phyloP scores from a whole-genome alignment of 768 basidiomycete genomes.

The Coprinopsis sp. region DNA sequence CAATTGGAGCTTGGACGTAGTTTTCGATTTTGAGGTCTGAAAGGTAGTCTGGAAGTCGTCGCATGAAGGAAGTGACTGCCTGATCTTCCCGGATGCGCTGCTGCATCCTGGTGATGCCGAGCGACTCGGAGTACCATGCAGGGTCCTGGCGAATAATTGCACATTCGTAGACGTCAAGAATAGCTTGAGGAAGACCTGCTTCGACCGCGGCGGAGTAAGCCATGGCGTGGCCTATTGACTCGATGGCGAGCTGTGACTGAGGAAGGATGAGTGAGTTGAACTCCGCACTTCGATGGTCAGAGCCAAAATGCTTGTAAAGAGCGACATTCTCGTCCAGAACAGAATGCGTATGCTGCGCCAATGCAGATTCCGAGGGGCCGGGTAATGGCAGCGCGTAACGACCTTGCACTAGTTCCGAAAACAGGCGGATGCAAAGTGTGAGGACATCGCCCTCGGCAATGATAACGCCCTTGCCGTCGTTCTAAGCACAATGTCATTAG shows the following conservation, averaged over 20 bases:
- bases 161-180: conserved; percentile 55
- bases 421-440: conserved; percentile 49
- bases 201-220: conserved; percentile 52
- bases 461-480: conserved; percentile 52
- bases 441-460: conserved; percentile 55
- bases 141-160: conserved; percentile 48
- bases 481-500: conserved; percentile 23
- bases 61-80: conserved; percentile 41
- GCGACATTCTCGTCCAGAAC: conserved; percentile 43
- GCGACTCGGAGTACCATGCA: conserved; percentile 57
- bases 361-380: conserved; percentile 43
- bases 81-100: conserved; percentile 46
- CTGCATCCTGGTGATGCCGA: conserved; percentile 39
- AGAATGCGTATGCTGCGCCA: conserved; percentile 45
- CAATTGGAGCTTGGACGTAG: conserved; percentile 50
- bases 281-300: conserved; percentile 44
- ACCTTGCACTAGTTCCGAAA: conserved; percentile 54
- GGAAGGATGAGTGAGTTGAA: conserved; percentile 55
- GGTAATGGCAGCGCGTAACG: conserved; percentile 52
- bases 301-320: conserved; percentile 31
- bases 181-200: conserved; percentile 38
- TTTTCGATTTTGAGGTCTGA: conserved; percentile 41
- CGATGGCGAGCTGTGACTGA: conserved; percentile 46
- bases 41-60: conserved; percentile 37
- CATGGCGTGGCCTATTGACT: conserved; percentile 61